These are phyloP conservation scores for Flaveria floridana DNA, from an alignment of 140 eudicot genomes.

Conservation along the genomic window DNA sequence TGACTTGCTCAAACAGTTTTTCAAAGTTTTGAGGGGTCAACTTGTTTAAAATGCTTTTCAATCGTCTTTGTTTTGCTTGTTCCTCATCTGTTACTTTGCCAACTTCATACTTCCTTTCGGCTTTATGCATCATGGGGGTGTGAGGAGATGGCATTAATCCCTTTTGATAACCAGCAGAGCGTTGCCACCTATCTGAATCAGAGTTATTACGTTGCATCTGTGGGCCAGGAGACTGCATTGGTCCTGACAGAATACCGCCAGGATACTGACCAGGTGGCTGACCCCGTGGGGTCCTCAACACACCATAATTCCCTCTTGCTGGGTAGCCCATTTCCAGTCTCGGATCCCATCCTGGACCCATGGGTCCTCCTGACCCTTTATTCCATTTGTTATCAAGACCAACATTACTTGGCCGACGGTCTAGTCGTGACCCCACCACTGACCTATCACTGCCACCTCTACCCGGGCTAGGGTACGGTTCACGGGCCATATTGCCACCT, in stretches of 20 bases:
- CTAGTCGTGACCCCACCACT: slow-evolving; percentile 43
- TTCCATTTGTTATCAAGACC: slow-evolving; percentile 75
- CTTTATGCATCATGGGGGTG: slow-evolving; percentile 77
- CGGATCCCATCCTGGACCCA: slow-evolving; percentile 49
- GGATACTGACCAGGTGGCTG: slow-evolving; percentile 41
- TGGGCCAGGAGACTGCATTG: slow-evolving; percentile 52
- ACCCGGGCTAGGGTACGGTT: slow-evolving; percentile 60
- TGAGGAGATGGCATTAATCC: slow-evolving; percentile 85
- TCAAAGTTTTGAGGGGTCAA: slow-evolving; percentile 97
- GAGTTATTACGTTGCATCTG: slow-evolving; percentile 55
- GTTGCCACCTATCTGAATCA: slow-evolving; percentile 85
- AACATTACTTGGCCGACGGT: slow-evolving; percentile 57
- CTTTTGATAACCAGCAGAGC: slow-evolving; percentile 57
- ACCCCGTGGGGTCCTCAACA: slow-evolving; percentile 54
- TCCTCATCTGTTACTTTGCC: slow-evolving; percentile 87
- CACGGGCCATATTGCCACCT: slow-evolving; percentile 42
- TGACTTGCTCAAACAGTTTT: slow-evolving; percentile 79
- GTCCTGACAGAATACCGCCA: slow-evolving; percentile 59
- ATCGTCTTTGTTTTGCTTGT: slow-evolving; percentile 72
- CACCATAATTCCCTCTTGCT: slow-evolving; percentile 55
- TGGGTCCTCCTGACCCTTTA: slow-evolving; percentile 50
- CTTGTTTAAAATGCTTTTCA: slow-evolving; percentile 73
- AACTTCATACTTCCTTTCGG: slow-evolving; percentile 80
- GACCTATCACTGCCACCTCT: slow-evolving; percentile 50
- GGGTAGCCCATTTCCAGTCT: slow-evolving; percentile 47